A percentile compares a stretch with the other conserved stretches of the same genome.
These are phyloP conservation scores for Tricholoma furcatifolium DNA, from an alignment of 768 basidiomycete genomes.

Conservation along the genomic window DNA sequence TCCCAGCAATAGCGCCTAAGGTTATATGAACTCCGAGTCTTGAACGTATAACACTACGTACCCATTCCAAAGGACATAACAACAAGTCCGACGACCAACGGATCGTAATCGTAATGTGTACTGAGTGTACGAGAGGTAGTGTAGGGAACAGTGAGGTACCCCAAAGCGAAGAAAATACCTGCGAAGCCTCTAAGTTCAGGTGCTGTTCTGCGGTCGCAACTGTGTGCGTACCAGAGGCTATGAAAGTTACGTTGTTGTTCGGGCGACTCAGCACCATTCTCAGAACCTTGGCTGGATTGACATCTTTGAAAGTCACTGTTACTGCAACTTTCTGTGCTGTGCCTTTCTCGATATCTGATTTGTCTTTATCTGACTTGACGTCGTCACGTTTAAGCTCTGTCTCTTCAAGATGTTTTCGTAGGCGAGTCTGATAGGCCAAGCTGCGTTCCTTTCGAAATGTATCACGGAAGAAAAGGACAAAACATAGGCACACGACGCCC, in stretches of 20 bases:
- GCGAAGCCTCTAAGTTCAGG: neutral
- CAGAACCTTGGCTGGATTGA: constrained; percentile 75
- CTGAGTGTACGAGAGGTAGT: constrained; percentile 72
- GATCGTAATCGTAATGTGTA: constrained; percentile 58
- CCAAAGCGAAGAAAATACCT: constrained; percentile 73
- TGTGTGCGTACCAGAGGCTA: constrained; percentile 52
- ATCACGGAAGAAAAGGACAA: constrained; percentile 72
- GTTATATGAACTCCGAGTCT: neutral
- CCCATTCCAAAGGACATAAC: constrained; percentile 75
- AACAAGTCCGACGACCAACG: constrained; percentile 73
- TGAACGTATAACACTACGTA: constrained; percentile 33
- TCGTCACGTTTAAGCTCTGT: neutral
- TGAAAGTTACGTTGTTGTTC: constrained; percentile 68
- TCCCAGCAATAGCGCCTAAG: constrained; percentile 40
- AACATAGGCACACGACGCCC: constrained; percentile 50
- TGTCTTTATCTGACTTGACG: neutral
- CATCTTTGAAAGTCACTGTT: constrained; percentile 60
- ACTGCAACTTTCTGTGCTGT: constrained; percentile 27
- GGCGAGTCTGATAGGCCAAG: constrained; percentile 68
- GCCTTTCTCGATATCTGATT: constrained; percentile 23
- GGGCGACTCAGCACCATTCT: constrained; percentile 51
- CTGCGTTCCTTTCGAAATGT: constrained; percentile 85
- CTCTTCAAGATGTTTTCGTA: constrained; percentile 42
- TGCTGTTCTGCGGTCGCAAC: neutral
- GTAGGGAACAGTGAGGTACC: constrained; percentile 71